Conservation (phyloP, 2,329 filamentous ascomycete species). For the Amauroascus niger region DNA sequence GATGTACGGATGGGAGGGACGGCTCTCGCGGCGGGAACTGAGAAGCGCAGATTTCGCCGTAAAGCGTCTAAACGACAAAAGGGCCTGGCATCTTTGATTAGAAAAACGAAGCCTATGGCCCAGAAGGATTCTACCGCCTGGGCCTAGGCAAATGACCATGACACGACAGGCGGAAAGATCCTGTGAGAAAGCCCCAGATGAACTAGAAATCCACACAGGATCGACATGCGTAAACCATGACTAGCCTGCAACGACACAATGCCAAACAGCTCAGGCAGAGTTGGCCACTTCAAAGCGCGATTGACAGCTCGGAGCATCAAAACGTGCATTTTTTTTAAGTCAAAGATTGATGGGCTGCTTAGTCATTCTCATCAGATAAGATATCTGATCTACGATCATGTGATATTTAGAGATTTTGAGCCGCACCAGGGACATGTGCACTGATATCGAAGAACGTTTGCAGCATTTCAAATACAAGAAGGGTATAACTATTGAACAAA, state of each 20-base stretch:
- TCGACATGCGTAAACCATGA: constrained; percentile 23
- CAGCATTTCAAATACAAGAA: background rate
- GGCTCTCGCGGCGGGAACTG: background rate
- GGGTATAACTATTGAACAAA: background rate
- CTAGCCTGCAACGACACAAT: constrained; percentile 15
- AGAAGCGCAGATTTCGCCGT: background rate
- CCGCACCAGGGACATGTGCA: too few relatives aligned
- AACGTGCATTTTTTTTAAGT: too few relatives aligned
- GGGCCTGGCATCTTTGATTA: background rate
- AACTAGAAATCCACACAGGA: constrained; percentile 10
- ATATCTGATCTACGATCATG: too few relatives aligned
- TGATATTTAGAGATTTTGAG: background rate
- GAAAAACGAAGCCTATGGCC: constrained; percentile 8
- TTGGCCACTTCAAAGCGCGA: background rate
- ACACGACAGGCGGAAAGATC: constrained; percentile 25
- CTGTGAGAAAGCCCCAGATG: constrained; percentile 20
- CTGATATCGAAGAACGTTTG: background rate
- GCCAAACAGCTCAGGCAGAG: background rate
- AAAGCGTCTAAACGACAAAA: background rate
- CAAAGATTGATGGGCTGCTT: background rate
- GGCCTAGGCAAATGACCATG: constrained; percentile 35
- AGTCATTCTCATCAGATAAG: constrained; percentile 2
- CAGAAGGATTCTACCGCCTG: constrained; percentile 23
- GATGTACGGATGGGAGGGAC: constrained; percentile 4
- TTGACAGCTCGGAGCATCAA: background rate